These are phyloP conservation scores for Neurospora tetrasperma DNA, from an alignment of 495 filamentous ascomycete species.

Conservation along the genomic window DNA sequence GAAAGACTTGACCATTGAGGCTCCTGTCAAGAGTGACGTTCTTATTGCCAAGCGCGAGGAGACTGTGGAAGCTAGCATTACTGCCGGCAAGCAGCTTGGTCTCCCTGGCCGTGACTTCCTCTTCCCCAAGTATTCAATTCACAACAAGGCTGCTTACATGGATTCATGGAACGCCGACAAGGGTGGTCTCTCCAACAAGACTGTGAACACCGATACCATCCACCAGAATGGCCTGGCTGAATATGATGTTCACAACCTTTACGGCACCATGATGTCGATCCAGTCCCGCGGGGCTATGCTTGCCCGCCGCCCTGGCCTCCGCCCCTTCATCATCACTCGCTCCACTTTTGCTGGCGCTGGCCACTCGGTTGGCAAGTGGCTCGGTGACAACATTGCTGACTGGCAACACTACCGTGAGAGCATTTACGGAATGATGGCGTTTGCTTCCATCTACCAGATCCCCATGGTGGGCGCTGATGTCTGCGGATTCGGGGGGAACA, in stretches of 20 bases:
- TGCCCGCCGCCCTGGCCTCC: conserved; percentile 50
- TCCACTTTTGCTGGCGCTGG: conserved; percentile 79
- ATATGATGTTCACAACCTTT: conserved; percentile 79
- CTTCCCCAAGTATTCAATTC: conserved; percentile 63
- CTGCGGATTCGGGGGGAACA: conserved; percentile 64
- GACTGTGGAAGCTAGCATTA: background rate
- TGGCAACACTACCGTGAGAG: conserved; percentile 65
- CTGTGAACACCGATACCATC: conserved; percentile 62
- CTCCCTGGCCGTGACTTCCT: conserved; percentile 57
- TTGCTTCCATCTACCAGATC: conserved; percentile 71
- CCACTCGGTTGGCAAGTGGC: conserved; percentile 71
- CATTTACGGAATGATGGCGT: conserved; percentile 61
- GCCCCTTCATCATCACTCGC: conserved; percentile 75
- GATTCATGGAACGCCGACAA: conserved; percentile 38
- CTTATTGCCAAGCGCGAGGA: background rate
- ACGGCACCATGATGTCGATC: conserved; percentile 76
- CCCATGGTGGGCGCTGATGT: conserved; percentile 77
- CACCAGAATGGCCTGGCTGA: conserved; percentile 62
- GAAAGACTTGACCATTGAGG: background rate
- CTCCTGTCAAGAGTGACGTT: background rate
- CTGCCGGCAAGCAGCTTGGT: conserved; percentile 37
- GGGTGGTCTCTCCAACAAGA: conserved; percentile 60
- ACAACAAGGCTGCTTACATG: conserved; percentile 48
- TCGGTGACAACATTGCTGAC: conserved; percentile 68
- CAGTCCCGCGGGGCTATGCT: conserved; percentile 59